Conservation (phyloP, 208 protist species). For the Acanthamoeba rhysodes region DNA sequence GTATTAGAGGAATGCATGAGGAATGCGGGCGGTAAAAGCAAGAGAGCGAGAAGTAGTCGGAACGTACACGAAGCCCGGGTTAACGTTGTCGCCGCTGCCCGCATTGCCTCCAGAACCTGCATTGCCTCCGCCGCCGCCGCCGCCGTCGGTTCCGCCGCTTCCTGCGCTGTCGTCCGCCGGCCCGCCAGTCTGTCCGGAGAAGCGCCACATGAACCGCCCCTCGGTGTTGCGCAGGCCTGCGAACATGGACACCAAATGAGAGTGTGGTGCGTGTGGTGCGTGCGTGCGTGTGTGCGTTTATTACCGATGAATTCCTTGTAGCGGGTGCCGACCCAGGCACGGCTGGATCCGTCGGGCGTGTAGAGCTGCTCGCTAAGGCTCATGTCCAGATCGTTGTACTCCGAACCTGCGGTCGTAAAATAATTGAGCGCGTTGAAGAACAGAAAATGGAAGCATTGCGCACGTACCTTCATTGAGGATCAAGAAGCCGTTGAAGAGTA, state of each 20-base stretch:
- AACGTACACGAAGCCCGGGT: background rate
- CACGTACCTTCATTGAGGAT: slow-evolving; percentile 17
- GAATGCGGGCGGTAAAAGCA: background rate
- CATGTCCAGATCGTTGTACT: slow-evolving; percentile 34
- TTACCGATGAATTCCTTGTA: background rate
- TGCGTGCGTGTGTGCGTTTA: background rate
- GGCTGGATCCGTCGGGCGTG: background rate
- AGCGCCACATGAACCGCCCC: background rate
- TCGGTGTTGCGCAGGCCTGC: background rate
- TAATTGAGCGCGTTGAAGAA: no score
- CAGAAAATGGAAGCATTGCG: no score
- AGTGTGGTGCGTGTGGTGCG: no score
- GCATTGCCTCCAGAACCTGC: background rate
- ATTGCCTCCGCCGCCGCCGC: background rate
- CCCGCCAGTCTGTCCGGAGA: background rate
- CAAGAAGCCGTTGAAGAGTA: slow-evolving; percentile 77
- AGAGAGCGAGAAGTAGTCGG: background rate
- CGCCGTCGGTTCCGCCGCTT: background rate
- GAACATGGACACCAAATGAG: background rate
- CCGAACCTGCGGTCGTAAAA: background rate
- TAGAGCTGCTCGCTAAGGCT: slow-evolving; percentile 65
- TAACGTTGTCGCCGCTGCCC: background rate
- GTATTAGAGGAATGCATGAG: background rate
- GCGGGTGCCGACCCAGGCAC: background rate
- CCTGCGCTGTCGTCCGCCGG: background rate